phyloP scores from a whole-genome alignment of 2,329 filamentous ascomycete species.

The Periglandula ipomoeae region DNA sequence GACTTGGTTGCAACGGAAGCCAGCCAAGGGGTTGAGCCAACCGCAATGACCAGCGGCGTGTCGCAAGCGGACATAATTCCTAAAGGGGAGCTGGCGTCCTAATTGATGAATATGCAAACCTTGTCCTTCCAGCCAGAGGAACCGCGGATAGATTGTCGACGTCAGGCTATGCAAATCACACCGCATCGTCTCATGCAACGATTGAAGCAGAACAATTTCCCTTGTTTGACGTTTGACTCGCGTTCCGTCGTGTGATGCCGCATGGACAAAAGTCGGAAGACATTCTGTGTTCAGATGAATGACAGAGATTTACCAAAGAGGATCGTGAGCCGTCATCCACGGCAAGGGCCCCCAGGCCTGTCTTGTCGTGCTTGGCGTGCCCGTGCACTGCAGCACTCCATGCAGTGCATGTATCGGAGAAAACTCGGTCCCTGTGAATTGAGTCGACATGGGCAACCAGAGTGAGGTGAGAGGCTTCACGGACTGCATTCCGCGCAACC shows the following conservation, averaged over 20 bases:
- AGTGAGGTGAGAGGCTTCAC: neutral
- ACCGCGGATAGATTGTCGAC: neutral
- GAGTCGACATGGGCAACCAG: too few relatives aligned
- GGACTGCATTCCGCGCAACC: neutral
- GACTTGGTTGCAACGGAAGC: neutral
- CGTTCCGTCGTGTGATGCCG: neutral
- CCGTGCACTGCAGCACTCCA: too few relatives aligned
- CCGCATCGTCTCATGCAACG: neutral
- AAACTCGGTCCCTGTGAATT: constrained; percentile 1
- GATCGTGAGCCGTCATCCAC: neutral
- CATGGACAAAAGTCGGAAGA: neutral
- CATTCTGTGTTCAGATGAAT: neutral
- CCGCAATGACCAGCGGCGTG: constrained; percentile 2
- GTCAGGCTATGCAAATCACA: neutral
- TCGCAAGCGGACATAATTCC: constrained; percentile 15
- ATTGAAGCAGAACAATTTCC: neutral
- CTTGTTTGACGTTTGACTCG: constrained; percentile 2
- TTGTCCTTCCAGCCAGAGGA: too few relatives aligned
- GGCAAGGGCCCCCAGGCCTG: neutral
- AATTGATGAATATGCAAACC: too few relatives aligned
- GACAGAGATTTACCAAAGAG: neutral
- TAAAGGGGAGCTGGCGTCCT: constrained; percentile 10
- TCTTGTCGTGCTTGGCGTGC: neutral
- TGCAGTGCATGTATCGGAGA: constrained; percentile 1
- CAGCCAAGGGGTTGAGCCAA: neutral